phyloP scores from a whole-genome alignment of 768 basidiomycete genomes.

The Peribolospora kevripleyi region DNA sequence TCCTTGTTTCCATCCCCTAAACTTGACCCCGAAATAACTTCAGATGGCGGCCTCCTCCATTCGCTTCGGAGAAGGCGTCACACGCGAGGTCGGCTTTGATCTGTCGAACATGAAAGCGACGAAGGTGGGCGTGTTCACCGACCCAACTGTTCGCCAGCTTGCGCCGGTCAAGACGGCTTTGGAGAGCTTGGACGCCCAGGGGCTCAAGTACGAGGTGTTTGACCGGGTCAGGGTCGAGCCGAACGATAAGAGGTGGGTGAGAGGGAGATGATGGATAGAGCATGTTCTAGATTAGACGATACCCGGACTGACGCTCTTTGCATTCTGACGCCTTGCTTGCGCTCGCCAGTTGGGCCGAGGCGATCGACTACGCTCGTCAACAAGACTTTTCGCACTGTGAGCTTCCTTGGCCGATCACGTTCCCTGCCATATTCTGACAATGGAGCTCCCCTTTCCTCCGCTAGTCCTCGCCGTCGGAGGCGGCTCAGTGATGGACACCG shows the following conservation, averaged over 20 bases:
- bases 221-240: constrained; percentile 69
- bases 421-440: background rate
- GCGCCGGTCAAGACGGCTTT: constrained; percentile 62
- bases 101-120: constrained; percentile 76
- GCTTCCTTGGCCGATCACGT: constrained; percentile 41
- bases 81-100: constrained; percentile 64
- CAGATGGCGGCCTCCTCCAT: constrained; percentile 70
- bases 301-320: background rate
- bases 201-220: constrained; percentile 54
- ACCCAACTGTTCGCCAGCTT: constrained; percentile 56
- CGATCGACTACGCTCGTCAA: constrained; percentile 63
- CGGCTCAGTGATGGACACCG: constrained; percentile 45
- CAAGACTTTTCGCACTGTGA: constrained; percentile 66
- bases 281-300: background rate
- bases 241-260: constrained; percentile 36
- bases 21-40: background rate
- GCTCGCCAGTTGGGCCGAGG: constrained; percentile 45
- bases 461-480: constrained; percentile 21
- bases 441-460: background rate
- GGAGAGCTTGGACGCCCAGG: constrained; percentile 51
- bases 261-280: background rate
- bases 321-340: too few species aligned
- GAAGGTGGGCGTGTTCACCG: constrained; percentile 83
- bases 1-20: background rate
- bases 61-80: constrained; percentile 73